These are phyloP conservation scores for Aspergillus hancockii DNA, from an alignment of 495 filamentous ascomycete species.

Conservation along the genomic window DNA sequence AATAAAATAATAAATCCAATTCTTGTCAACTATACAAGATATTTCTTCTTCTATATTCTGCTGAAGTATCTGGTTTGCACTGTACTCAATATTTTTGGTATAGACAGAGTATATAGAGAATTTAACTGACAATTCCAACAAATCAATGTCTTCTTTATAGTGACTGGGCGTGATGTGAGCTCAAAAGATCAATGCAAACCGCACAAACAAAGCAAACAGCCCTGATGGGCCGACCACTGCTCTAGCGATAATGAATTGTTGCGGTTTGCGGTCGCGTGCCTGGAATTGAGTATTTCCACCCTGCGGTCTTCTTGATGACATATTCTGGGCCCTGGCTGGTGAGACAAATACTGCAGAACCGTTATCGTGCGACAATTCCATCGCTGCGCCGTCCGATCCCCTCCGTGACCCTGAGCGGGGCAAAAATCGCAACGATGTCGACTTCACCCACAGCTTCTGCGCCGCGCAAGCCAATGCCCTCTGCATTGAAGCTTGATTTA, in stretches of 20 bases:
- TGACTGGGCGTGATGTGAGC: no score
- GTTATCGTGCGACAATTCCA: neutral
- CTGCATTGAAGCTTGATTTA: constrained; percentile 80
- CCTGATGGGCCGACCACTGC: constrained; percentile 6
- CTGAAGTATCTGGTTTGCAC: no score
- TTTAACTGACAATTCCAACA: no score
- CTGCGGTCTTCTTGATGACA: constrained; percentile 20
- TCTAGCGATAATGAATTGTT: constrained; percentile 11
- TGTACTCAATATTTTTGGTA: no score
- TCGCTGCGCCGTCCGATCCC: constrained; percentile 4
- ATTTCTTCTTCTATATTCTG: no score
- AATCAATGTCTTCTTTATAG: no score
- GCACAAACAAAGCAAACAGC: constrained; percentile 21
- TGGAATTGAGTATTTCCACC: neutral
- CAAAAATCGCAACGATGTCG: constrained; percentile 38
- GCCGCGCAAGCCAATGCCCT: constrained; percentile 55
- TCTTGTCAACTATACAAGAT: no score
- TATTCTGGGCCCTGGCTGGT: neutral
- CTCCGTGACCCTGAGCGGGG: constrained; percentile 14
- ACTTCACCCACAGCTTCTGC: constrained; percentile 24
- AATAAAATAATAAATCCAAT: no score
- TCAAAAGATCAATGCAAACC: constrained; percentile 13
- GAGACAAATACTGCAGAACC: neutral
- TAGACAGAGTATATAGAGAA: no score
- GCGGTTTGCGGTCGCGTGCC: neutral